Percentiles rank a stretch among this genome's conserved stretches.
phyloP scores from a whole-genome alignment of 73 alveolate species.

The Paramecium bursaria region DNA sequence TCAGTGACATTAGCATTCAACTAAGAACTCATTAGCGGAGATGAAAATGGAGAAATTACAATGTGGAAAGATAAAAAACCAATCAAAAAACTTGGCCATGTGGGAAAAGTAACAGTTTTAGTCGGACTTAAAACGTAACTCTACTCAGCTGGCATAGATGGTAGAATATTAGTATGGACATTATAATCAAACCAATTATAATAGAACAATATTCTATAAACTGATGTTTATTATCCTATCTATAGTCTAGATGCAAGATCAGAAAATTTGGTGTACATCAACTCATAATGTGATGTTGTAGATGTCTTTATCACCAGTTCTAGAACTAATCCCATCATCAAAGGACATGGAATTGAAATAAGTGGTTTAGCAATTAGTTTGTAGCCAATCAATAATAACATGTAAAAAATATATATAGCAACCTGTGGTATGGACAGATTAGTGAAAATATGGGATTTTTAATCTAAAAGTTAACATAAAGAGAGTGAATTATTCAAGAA shows the following conservation, averaged over 20 bases:
- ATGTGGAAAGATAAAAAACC: background rate
- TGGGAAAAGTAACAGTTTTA: conserved; percentile 20
- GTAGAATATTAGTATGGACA: background rate
- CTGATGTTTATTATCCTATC: background rate
- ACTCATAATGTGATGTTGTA: conserved; percentile 8
- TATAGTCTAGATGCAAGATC: conserved; percentile 14
- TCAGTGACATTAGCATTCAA: conserved; percentile 27
- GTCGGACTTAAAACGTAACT: background rate
- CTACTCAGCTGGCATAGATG: conserved; percentile 1
- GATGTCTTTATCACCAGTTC: conserved; percentile 4
- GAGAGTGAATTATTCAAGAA: conserved; percentile 80
- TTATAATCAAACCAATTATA: background rate
- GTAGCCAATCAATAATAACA: conserved; percentile 69
- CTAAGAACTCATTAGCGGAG: conserved; percentile 25
- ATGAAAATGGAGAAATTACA: conserved; percentile 22
- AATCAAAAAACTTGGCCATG: background rate
- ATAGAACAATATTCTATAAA: background rate
- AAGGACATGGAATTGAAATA: conserved; percentile 89
- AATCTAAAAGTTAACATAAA: conserved; percentile 70
- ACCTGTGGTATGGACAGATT: conserved; percentile 97
- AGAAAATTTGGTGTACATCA: conserved; percentile 13
- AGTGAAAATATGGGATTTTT: conserved; percentile 89
- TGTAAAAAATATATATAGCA: no score
- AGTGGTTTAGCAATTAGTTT: conserved; percentile 96
- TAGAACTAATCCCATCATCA: conserved; percentile 25